These are phyloP conservation scores for Talaromyces islandicus DNA, from an alignment of 2,329 filamentous ascomycete species.

Conservation along the genomic window DNA sequence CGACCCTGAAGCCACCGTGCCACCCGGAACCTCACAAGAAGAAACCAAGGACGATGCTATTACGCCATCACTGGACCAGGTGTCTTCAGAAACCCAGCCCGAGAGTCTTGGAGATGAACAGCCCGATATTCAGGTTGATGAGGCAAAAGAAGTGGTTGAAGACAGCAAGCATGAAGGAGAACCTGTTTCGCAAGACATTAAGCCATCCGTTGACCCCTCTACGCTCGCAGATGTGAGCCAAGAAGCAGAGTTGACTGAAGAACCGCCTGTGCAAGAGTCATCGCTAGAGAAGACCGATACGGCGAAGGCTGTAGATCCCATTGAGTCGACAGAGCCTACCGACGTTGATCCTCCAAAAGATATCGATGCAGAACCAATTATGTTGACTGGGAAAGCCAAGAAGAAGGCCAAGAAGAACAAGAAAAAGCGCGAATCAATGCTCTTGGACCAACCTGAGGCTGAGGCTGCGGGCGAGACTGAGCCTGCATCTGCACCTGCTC, in stretches of 20 bases:
- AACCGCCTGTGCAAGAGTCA: not conserved
- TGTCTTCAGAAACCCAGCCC: not conserved
- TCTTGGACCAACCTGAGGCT: conserved; percentile 16
- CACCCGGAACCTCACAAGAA: not conserved
- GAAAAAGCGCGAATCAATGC: conserved; percentile 25
- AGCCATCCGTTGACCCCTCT: not conserved
- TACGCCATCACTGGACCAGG: not conserved
- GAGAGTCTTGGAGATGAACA: not conserved
- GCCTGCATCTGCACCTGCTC: not conserved
- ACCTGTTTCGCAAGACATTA: conserved; percentile 1
- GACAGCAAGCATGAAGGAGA: conserved; percentile 27
- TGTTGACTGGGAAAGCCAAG: conserved; percentile 3
- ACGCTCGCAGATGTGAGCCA: not conserved
- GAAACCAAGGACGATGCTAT: not conserved
- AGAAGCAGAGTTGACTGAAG: not conserved
- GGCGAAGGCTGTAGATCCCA: not conserved
- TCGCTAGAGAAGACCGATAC: not conserved
- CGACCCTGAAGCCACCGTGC: not conserved
- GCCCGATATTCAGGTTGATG: conserved; percentile 1
- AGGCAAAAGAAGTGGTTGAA: conserved; percentile 29
- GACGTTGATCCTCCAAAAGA: not conserved
- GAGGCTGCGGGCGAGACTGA: not conserved
- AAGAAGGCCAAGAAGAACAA: conserved; percentile 32
- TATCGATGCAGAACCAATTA: not conserved
- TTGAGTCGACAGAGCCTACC: not conserved